Conservation (phyloP, 768 basidiomycete genomes). For the Russula brevipes region DNA sequence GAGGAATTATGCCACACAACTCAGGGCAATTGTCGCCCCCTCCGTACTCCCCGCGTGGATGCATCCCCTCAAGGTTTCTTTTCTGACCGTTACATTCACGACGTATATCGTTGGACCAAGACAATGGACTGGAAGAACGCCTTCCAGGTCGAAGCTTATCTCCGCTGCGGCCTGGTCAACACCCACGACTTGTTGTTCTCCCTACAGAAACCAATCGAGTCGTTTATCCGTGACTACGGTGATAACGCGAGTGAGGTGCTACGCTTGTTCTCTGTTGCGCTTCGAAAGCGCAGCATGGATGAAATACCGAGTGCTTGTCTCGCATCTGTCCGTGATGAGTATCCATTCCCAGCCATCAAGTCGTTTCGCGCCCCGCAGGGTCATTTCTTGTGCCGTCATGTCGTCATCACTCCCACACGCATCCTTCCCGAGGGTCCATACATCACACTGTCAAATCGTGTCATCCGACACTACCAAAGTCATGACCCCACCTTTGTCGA, state of each 20-base stretch:
- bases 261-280: conserved; percentile 46
- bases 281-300: conserved; percentile 41
- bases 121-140: conserved; percentile 58
- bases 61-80: not conserved
- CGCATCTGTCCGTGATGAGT: conserved; percentile 32
- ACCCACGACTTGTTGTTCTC: conserved; percentile 44
- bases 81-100: not conserved
- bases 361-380: conserved; percentile 32
- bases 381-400: conserved; percentile 63
- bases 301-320: conserved; percentile 45
- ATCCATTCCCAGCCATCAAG: conserved; percentile 23
- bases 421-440: conserved; percentile 74
- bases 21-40: not conserved
- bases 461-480: conserved; percentile 56
- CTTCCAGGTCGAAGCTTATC: conserved; percentile 69
- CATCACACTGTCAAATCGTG: conserved; percentile 67
- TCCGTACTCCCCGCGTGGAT: not conserved
- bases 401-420: conserved; percentile 71
- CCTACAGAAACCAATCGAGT: not conserved
- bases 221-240: not conserved
- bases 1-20: not conserved
- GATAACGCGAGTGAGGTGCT: conserved; percentile 44
- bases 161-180: conserved; percentile 58
- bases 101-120: conserved; percentile 40
- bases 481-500: conserved; percentile 44